Evolutionary conservation across 176 grass and related monocot genomes (phyloP).

Genomic region (Aegilops tauschii): DNA sequence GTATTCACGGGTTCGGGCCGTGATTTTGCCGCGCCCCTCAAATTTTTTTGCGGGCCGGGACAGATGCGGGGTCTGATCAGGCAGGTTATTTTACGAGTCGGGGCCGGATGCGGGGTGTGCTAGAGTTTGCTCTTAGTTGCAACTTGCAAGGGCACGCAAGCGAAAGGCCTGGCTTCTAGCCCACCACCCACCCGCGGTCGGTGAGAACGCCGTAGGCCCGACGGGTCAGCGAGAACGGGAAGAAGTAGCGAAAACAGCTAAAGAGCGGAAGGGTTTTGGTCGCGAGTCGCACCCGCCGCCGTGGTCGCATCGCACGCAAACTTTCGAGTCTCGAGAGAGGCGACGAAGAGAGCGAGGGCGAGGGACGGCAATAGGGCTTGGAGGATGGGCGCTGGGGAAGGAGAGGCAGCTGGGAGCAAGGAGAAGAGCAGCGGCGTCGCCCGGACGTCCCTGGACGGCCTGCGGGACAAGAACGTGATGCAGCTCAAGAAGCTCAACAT

Average conservation of each 20-base stretch:
- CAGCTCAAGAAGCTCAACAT: constrained; percentile 98
- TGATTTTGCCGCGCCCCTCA: too few species aligned
- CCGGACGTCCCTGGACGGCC: constrained; percentile 73
- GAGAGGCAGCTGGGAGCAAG: constrained; percentile 16
- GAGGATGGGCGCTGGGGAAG: constrained; percentile 38
- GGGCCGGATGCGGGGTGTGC: too few species aligned
- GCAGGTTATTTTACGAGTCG: too few species aligned
- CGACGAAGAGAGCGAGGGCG: neutral
- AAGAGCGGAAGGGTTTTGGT: constrained; percentile 40
- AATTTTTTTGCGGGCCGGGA: too few species aligned
- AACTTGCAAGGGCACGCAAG: too few species aligned
- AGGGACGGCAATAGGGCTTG: neutral
- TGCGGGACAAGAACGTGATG: constrained; percentile 98
- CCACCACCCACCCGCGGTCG: neutral
- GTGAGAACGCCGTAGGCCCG: neutral
- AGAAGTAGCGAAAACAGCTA: constrained; percentile 3
- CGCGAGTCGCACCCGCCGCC: constrained; percentile 23
- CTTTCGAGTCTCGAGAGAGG: neutral
- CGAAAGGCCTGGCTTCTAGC: neutral
- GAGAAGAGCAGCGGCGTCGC: constrained; percentile 34
- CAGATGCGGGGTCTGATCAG: too few species aligned
- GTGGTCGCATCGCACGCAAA: constrained; percentile 32
- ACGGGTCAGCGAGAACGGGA: neutral
- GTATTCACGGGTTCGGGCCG: too few species aligned
- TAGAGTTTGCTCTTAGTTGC: too few species aligned